phyloP scores from a whole-genome alignment of 140 eudicot genomes.

The Bidens hawaiensis region DNA sequence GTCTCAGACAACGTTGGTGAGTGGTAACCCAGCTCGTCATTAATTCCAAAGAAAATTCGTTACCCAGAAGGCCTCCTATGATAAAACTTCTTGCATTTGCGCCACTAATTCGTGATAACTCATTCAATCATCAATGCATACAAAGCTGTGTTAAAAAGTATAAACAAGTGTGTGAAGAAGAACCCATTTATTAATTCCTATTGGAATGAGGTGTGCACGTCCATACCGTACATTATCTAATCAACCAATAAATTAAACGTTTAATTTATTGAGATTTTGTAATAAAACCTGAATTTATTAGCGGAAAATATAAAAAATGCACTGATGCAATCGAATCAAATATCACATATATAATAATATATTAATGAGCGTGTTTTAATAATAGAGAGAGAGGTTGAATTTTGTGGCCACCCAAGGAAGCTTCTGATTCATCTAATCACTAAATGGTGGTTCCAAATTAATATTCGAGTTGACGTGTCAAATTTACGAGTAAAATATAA shows the following conservation, averaged over 20 bases:
- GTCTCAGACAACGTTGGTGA: too few relatives aligned
- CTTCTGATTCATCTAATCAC: not conserved
- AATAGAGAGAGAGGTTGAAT: not conserved
- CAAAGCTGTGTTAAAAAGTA: too few relatives aligned
- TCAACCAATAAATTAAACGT: not conserved
- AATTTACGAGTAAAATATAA: not conserved
- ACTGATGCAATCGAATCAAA: conserved; percentile 7
- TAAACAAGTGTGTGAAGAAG: not conserved
- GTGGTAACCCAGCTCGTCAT: too few relatives aligned
- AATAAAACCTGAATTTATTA: not conserved
- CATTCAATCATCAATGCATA: too few relatives aligned
- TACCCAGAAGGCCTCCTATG: too few relatives aligned
- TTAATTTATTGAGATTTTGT: not conserved
- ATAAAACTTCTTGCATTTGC: too few relatives aligned
- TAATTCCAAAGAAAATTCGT: too few relatives aligned
- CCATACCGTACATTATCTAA: conserved; percentile 3
- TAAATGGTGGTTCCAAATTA: not conserved
- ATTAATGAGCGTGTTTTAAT: not conserved
- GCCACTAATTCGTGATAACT: too few relatives aligned
- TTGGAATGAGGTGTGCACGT: not conserved
- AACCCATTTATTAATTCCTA: too few relatives aligned
- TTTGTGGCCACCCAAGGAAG: conserved; percentile 7
- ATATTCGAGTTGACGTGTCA: not conserved
- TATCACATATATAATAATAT: not conserved
- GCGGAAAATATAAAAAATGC: not conserved